Evolutionary conservation across 176 grass and related monocot species (phyloP).

Genomic region (Pontederia crassipes): DNA sequence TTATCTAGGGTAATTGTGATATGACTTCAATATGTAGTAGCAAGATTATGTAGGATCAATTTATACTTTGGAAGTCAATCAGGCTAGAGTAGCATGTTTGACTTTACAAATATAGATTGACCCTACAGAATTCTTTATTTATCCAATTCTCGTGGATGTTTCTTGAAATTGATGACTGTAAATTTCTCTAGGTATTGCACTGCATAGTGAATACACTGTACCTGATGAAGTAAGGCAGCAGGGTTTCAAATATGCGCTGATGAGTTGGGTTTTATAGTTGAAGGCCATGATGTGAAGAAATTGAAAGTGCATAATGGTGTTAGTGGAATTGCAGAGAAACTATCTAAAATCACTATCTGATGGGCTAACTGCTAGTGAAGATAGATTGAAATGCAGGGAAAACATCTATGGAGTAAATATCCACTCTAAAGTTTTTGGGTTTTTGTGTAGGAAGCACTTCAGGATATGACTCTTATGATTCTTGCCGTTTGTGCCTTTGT

Average conservation of each 20-base stretch:
- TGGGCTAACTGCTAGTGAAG: constrained; percentile 40
- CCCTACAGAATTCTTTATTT: too few species aligned
- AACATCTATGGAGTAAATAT: constrained; percentile 77
- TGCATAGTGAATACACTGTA: constrained; percentile 55
- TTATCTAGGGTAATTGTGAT: constrained; percentile 40
- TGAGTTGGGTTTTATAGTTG: constrained; percentile 78
- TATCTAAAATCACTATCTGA: constrained; percentile 35
- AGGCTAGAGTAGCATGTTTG: too few species aligned
- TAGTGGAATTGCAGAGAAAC: constrained; percentile 61
- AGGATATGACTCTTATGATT: constrained; percentile 86
- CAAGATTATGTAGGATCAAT: too few species aligned
- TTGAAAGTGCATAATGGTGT: constrained; percentile 45
- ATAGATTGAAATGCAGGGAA: constrained; percentile 54
- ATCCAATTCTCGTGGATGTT: too few species aligned
- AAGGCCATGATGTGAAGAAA: constrained; percentile 78
- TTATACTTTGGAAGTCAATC: too few species aligned
- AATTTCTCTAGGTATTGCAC: constrained; percentile 29
- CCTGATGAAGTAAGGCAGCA: constrained; percentile 59
- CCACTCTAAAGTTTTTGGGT: constrained; percentile 80
- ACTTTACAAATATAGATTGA: too few species aligned
- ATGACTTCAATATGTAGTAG: too few species aligned
- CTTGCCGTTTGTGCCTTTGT: constrained; percentile 72
- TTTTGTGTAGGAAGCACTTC: constrained; percentile 91
- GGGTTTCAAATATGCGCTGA: constrained; percentile 74
- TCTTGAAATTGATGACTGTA: background rate